These are phyloP conservation scores for Tuber melanosporum DNA, from an alignment of 495 filamentous ascomycete species.

Conservation along the genomic window DNA sequence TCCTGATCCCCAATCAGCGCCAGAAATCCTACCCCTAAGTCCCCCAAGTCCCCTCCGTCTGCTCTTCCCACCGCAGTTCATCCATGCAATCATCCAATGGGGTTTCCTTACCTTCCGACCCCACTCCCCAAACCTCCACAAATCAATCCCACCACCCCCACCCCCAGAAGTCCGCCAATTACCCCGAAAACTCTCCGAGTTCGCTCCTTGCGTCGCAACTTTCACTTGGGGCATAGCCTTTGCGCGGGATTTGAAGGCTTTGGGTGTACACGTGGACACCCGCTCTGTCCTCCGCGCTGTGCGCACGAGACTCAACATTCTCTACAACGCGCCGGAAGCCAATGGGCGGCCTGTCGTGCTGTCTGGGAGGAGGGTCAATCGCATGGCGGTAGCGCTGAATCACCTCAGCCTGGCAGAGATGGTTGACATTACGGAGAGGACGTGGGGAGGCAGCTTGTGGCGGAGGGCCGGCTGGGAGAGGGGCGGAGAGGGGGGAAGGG, in stretches of 20 bases:
- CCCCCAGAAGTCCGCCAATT: background rate
- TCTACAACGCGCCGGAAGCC: conserved; percentile 4
- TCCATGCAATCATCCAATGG: conserved; percentile 32
- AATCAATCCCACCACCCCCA: conserved; percentile 13
- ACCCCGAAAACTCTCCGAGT: conserved; percentile 8
- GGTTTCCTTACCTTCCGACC: conserved; percentile 29
- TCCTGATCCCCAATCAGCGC: background rate
- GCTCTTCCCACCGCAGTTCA: conserved; percentile 20
- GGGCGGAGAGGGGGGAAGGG: background rate
- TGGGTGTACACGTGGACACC: conserved; percentile 30
- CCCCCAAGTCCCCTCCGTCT: conserved; percentile 29
- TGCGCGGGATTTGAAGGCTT: background rate
- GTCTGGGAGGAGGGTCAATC: conserved; percentile 15
- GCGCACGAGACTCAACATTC: conserved; percentile 17
- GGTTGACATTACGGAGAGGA: conserved; percentile 18
- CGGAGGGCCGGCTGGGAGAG: conserved; percentile 20
- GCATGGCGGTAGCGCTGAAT: conserved; percentile 13
- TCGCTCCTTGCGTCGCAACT: conserved; percentile 6
- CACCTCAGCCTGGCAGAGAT: conserved; percentile 16
- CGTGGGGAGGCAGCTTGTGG: conserved; percentile 24
- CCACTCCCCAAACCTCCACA: conserved; percentile 5
- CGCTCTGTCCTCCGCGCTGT: conserved; percentile 25
- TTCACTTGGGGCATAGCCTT: conserved; percentile 36
- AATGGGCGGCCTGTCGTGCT: conserved; percentile 4
- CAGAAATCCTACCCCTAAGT: conserved; percentile 7